Evolutionary conservation across 2,329 filamentous ascomycete species (phyloP), one percentile per base, ranked within the genome.

Genomic region (Cladosporium colombiae): DNA sequence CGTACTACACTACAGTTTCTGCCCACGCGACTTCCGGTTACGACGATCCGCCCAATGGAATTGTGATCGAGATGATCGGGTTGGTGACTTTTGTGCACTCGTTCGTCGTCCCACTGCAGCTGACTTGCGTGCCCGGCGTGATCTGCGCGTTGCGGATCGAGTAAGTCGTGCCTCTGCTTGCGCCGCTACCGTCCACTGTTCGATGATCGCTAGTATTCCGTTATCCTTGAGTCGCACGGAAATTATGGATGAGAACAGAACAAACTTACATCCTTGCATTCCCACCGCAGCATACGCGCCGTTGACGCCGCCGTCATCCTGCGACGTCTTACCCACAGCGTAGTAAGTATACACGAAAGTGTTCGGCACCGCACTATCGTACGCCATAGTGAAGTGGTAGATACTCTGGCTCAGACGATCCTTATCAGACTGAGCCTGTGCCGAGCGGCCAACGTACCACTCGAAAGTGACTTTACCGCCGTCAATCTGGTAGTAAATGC

Each of bases 401-500:
- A 69, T 65, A 21, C 59, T 63, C 35, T 59, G 64, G 31, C 35
- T 53, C 25, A 56, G 5, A 1, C 56, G 33, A 7, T 23, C 21
- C 5, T 59, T 59, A 3, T 59, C 56, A 13, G 35, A 16, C 1
- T 21, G 21, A n/a, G 64, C 55, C 8, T 67, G 68, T n/a, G 66
- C 68, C 3, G 61, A 65, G 13, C 72, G 62, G 10, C 62, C 66
- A n/a, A 76, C 29, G 46, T 75, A 74, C 49, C 71, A 77, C 65
- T 77, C 76, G 29, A 68, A 75, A 4, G 70, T 75, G 1, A 77
- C 70, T 5, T 68, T 70, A 0, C 66, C 67, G 6, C 44, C 50
- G n/a, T 71, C 69, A 29, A 69, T 27, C 35, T 74, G 67, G 64
- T 77, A 78, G 61, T 71, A 78, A 62, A 78, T 74, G 16, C 77